Base-by-base conservation (phyloP, 2,329 filamentous ascomycete species). In the Ophiostoma quercus region DNA sequence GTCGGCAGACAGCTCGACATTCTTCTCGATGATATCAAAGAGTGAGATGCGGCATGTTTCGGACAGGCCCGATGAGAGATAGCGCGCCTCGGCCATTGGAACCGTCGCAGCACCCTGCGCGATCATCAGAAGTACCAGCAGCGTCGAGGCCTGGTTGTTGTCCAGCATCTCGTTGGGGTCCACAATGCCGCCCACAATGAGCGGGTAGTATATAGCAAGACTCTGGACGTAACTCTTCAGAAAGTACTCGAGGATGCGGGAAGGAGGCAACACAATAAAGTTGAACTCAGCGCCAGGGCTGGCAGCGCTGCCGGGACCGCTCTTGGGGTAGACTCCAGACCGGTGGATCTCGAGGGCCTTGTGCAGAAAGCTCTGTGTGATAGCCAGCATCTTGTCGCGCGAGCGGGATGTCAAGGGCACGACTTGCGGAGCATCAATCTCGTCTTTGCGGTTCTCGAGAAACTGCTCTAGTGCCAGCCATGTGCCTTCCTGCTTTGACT, bases 41-140 rank as follows among this genome's bases (percentile, higher is more conserved):
- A 92, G 82, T 1, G 88, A 90, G 73, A 91, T 90, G 60, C 89
- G 87, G 75, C 89, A 91, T 3, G 88, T 90, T 77, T 91, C 89
- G 0, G 87, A 88, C 70, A 92, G 79, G 0, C 89, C 89, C 1
- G 87, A 86, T 4, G 88, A 87, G 14, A 92, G 80, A 76, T 85
- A 87, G 57, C 88, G 82, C 1, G 88, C 88, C 78, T 90, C 88
- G 0, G 85, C 81, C 54, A 85, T 87, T 3, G 88, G 86, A 67
- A 90, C 86, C n/a, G 84, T 83, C 70, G 87, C 86, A 11, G 89
- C 88, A 19, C 89, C 89, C 74, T 90, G 88, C 0, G 89, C 88
- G 69, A 91, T 89, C 88, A 91, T 91, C 76, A 91, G 51, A 29
- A 91, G 80, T 0, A 91, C 84, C 14, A 91, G 80, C 39, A 91